These are phyloP conservation scores for Botrytis hyacinthi DNA, from an alignment of 2,329 filamentous ascomycete species.

Conservation along the genomic window DNA sequence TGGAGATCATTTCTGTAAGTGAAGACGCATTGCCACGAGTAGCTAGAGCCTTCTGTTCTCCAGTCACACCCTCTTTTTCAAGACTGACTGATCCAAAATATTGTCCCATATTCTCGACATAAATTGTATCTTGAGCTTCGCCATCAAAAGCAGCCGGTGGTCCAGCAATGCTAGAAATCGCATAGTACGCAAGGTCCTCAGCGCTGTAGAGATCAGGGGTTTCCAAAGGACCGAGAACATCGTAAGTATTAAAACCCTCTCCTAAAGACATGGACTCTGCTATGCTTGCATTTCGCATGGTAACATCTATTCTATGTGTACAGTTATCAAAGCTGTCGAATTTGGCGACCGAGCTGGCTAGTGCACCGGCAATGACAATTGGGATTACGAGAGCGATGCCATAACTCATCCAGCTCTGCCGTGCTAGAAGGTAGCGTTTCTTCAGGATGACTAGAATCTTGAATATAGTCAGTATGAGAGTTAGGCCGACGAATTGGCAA, in stretches of 20 bases:
- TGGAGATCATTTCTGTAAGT: conserved; percentile 24
- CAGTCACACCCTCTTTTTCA: neutral
- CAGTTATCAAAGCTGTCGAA: neutral
- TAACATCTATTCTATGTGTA: neutral
- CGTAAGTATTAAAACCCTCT: neutral
- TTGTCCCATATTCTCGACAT: neutral
- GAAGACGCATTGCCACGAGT: conserved; percentile 26
- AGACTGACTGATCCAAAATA: neutral
- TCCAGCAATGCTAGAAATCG: conserved; percentile 24
- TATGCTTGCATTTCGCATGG: neutral
- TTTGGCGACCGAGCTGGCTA: conserved; percentile 45
- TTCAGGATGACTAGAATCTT: neutral
- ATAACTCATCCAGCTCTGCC: neutral
- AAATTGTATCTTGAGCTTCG: conserved; percentile 27
- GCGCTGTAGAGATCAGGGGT: neutral
- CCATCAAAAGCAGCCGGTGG: conserved; percentile 29
- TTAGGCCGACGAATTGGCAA: neutral
- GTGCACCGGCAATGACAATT: conserved; percentile 47
- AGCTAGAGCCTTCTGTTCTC: conserved; percentile 6
- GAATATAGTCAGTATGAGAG: neutral
- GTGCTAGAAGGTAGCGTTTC: neutral
- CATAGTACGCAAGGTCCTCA: neutral
- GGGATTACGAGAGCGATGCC: neutral
- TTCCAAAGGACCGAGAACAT: conserved; percentile 23
- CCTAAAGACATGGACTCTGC: neutral